Evolutionary conservation across 176 grass and related monocot genomes (phyloP).

Genomic region (Raddia guianensis): DNA sequence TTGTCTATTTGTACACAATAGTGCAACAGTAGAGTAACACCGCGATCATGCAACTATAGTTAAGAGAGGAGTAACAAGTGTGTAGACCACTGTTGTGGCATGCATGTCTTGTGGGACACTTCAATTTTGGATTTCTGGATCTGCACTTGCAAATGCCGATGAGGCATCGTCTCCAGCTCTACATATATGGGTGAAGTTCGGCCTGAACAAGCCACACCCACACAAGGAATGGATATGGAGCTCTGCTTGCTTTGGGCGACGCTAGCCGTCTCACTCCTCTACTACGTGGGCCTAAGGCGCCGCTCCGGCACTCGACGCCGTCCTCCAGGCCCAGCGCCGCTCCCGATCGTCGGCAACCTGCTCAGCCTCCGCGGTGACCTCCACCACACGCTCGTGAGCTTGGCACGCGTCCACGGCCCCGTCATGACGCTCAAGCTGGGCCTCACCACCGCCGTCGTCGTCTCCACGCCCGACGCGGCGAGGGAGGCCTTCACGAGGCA

Average conservation of each 20-base stretch:
- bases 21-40: too few relatives aligned
- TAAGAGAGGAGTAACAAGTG: too few relatives aligned
- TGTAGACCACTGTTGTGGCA: too few relatives aligned
- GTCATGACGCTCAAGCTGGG: conserved; percentile 50
- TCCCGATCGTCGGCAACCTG: conserved; percentile 48
- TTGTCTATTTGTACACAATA: too few relatives aligned
- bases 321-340: conserved; percentile 34
- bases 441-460: conserved; percentile 35
- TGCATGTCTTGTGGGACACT: too few relatives aligned
- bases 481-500: conserved; percentile 42
- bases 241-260: conserved; percentile 5
- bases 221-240: too few relatives aligned
- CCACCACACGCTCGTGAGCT: conserved; percentile 38
- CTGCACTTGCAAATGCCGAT: too few relatives aligned
- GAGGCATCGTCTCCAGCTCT: too few relatives aligned
- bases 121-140: too few relatives aligned
- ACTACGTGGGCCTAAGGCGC: neutral
- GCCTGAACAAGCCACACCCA: too few relatives aligned
- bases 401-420: conserved; percentile 37
- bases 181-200: too few relatives aligned
- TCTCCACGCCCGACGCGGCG: conserved; percentile 47
- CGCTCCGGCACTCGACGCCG: neutral
- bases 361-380: conserved; percentile 33
- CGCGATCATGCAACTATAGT: too few relatives aligned
- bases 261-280: conserved; percentile 30